Base-by-base conservation (phyloP, 1,284 basidiomycete species). In the Marasmius tenuissimus region DNA sequence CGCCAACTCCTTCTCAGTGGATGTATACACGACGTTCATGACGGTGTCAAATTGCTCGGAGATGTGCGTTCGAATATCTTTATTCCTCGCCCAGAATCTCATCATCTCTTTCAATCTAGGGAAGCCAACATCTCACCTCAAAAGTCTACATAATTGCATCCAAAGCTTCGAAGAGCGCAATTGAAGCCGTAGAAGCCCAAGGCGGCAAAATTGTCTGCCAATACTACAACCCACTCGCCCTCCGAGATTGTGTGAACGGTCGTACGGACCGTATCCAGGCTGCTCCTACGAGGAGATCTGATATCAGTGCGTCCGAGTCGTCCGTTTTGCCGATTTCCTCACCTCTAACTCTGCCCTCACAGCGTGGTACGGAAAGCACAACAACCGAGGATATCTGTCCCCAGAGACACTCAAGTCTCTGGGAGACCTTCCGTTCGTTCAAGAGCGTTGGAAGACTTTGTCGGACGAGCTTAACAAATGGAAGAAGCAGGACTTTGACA, bases 31-130 rank as follows among this genome's bases (percentile, higher is more conserved):
- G 85, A 93, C 58, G 88, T 91, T 14, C 89, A 92, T 67, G 91
- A 95, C 62, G 97, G 97, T 7, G 86, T 99, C 61, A 99, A 98
- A 77, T 79, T 99, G 34, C 79, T 98, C 59, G 95, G 92, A 65
- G 87, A 91, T 69, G 91, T 93, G 65, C 64, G 88, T 79, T 27
- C 51, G 2, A 27, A 27, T 27, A 42, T 20, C 42, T 39, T 35
- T 12, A 53, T 54, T 34, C 18, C 47, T 55, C 5, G 55, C 60
- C 53, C 3, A 53, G 42, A 27, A 61, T 50, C 66, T 59, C 50
- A 51, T 67, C 51, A 12, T 47, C 52, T 38, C 18, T 39, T 12
- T 52, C 12, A 22, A 47, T 63, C 5, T n/a, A 94, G 86, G 91
- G 91, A 39, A 81, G 86, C 0, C 75, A 86, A 65, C 80, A 87